Base-by-base conservation (phyloP, 1,284 basidiomycete species). In the Pterulicium gracile region DNA sequence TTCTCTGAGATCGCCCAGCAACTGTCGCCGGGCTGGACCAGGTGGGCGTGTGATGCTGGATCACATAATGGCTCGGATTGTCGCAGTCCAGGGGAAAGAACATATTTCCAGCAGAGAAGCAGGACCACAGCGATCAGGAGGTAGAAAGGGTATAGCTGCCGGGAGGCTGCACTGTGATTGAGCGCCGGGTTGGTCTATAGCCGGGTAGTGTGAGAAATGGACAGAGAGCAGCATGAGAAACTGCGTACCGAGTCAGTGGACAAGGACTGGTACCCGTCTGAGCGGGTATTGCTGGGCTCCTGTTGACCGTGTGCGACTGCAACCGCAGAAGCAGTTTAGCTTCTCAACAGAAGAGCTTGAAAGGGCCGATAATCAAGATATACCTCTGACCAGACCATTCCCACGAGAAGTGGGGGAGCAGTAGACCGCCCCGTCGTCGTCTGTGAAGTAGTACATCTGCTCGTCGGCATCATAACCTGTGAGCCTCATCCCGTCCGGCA, bases 1-100 rank as follows among this genome's bases (percentile, higher is more conserved):
- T 63, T 57, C 46, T 68, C 65, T 15, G 76, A 66, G 24, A 87
- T 71, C 10, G 73, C 73, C 82, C 82, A 87, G 58, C 83, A 87
- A 2, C 73, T 75, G 53, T 87, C 81, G 10, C 81, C 82, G 2
- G 71, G 66, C 52, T 75, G 65, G 12, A 84, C 63, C 49, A 64
- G 59, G 50, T 81, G 76, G 0, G 69, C 57, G 27, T n/a, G 7
- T n/a, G 27, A 32, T 7, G 10, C 10, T 7, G 27, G 27, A 7
- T 7, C 10, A 32, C 27, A 32, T 32, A 10, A n/a, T 10, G 27
- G 27, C n/a, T 32, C 27, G 7, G 27, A 32, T 10, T 32, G 27
- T 10, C n/a, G 27, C n/a, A 32, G 7, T 32, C 27, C 27, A 7
- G 27, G 27, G n/a, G n/a, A 32, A 7, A 32, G 27, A n/a, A 32